Base-by-base conservation (phyloP, 768 basidiomycete species). In the Crucibulum laeve region DNA sequence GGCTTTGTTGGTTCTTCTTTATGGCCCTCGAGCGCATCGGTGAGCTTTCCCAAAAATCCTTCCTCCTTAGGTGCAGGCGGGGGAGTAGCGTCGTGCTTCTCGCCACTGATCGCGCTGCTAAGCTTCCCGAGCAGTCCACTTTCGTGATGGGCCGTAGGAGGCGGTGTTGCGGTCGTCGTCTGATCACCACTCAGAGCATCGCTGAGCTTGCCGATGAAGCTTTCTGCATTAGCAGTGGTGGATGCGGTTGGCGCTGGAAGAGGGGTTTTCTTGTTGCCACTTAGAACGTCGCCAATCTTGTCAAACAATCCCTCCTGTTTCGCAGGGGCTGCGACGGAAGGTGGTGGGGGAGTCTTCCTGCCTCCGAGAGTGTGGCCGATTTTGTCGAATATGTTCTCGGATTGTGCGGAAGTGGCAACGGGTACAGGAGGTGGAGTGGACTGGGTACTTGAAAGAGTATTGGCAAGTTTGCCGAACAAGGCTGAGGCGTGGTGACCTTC, bases 21-120 rank as follows among this genome's bases (percentile, higher is more conserved):
- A 42, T 46, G 35, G 3, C 47, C 50, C 0, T 49, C 32, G 10
- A 42, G 18, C 13, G 17, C 50, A 14, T 43, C 47, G 14, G 35
- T 49, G 15, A 53, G 17, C 26, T 46, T 51, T 23, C 44, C 49
- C 5, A 53, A 40, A 7, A 53, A 28, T 1, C 54, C 53, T 10
- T 45, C 42, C 8, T 45, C 22, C 41, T 42, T 36, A 18, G 33
- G 15, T 17, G 39, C 24, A 11, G 37, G 32, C 13, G 30, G 22
- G 13, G 38, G 39, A 13, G 39, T 25, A 40, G 38, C n/a, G n/a
- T n/a, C n/a, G n/a, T n/a, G n/a, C n/a, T n/a, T n/a, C n/a, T n/a
- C n/a, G n/a, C n/a, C n/a, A n/a, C n/a, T n/a, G n/a, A n/a, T n/a
- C n/a, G n/a, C n/a, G n/a, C n/a, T n/a, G n/a, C n/a, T n/a, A n/a